These are phyloP conservation scores for Gossypium longicalyx DNA, from an alignment of 345 rosid genomes.

Conservation along the genomic window DNA sequence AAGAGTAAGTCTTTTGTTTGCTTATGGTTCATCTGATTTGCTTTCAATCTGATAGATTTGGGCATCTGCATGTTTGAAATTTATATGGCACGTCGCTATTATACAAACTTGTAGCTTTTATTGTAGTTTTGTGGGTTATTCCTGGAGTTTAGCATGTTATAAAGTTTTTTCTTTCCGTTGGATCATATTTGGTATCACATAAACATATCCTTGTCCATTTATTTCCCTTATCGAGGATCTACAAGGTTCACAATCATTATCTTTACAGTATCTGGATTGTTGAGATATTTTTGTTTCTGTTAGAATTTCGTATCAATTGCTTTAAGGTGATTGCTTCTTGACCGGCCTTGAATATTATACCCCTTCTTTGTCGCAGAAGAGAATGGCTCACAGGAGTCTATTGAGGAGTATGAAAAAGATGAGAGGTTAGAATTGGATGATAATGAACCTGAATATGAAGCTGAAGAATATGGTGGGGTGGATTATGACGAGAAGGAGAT, in stretches of 20 bases:
- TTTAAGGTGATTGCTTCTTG: slow-evolving; percentile 15
- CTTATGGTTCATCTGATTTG: slow-evolving; percentile 4
- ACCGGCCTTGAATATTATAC: slow-evolving; percentile 42
- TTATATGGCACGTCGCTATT: neutral
- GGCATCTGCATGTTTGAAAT: neutral
- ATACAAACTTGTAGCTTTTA: no score
- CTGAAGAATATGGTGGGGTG: slow-evolving; percentile 48
- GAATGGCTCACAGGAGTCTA: slow-evolving; percentile 51
- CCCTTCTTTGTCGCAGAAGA: slow-evolving; percentile 58
- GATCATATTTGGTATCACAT: neutral
- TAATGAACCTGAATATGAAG: slow-evolving; percentile 67
- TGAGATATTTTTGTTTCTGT: neutral
- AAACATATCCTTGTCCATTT: neutral
- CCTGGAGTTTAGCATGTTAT: neutral
- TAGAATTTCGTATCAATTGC: neutral
- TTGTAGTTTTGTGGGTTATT: slow-evolving; percentile 3
- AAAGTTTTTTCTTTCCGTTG: neutral
- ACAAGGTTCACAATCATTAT: neutral
- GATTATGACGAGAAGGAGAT: slow-evolving; percentile 84
- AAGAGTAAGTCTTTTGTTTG: slow-evolving; percentile 37
- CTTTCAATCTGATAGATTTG: neutral
- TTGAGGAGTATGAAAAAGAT: slow-evolving; percentile 68
- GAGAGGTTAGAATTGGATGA: slow-evolving; percentile 80
- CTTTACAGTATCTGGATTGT: neutral
- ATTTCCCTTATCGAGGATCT: neutral